Conservation (phyloP, 1,284 basidiomycete species). For the Cystobasidium pallidum region DNA sequence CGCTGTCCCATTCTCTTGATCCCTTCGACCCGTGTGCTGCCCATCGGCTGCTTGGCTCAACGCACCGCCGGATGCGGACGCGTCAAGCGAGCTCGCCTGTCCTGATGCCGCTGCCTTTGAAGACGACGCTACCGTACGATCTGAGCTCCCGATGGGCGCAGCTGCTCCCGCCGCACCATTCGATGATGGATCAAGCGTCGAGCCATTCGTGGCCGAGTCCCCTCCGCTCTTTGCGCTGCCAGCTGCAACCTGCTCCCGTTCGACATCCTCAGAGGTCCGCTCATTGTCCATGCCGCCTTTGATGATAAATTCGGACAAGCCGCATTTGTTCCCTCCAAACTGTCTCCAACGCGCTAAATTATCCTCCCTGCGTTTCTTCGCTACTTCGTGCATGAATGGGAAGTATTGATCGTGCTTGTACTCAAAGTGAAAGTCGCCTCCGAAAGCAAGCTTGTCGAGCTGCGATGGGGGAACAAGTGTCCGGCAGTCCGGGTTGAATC, state of each 20-base stretch:
- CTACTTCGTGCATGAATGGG: constrained; percentile 54
- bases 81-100: neutral
- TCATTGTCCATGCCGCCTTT: constrained; percentile 51
- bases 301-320: constrained; percentile 56
- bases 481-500: constrained; percentile 51
- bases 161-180: too few relatives aligned
- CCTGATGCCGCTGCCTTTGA: constrained; percentile 9
- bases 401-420: constrained; percentile 56
- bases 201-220: neutral
- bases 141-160: neutral
- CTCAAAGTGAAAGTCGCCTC: constrained; percentile 52
- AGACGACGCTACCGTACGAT: constrained; percentile 3
- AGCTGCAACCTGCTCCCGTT: neutral
- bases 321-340: constrained; percentile 53
- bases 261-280: neutral
- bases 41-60: neutral
- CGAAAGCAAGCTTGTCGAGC: constrained; percentile 50
- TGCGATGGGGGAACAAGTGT: constrained; percentile 50
- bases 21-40: neutral
- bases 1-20: neutral
- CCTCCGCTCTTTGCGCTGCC: neutral
- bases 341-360: constrained; percentile 55
- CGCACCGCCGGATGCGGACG: neutral
- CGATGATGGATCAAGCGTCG: neutral
- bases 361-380: constrained; percentile 52